phyloP scores from a whole-genome alignment of 208 protist species.

The Crithidia brevicula region DNA sequence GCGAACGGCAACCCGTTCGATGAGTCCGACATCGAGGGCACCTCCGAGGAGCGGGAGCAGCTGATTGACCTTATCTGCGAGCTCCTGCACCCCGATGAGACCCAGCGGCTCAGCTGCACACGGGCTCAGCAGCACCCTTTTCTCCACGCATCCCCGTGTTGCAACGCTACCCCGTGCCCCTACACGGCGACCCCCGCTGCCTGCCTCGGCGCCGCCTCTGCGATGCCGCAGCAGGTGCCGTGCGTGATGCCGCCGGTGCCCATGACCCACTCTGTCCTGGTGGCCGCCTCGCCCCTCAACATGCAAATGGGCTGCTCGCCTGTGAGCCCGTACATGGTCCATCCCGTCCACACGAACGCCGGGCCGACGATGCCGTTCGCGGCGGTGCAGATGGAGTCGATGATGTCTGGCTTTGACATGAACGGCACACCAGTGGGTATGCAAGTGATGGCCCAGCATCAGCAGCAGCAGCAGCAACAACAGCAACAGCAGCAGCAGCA shows the following conservation, averaged over 20 bases:
- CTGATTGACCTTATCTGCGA: conserved; percentile 72
- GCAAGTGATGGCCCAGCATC: conserved; percentile 2
- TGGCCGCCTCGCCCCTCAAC: conserved; percentile 24
- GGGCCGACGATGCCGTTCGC: conserved; percentile 20
- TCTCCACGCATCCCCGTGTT: conserved; percentile 10
- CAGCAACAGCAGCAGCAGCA: conserved; percentile 20
- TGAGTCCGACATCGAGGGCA: conserved; percentile 29
- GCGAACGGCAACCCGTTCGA: conserved; percentile 27
- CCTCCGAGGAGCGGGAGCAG: conserved; percentile 39
- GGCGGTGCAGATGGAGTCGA: conserved; percentile 12
- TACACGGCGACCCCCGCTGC: conserved; percentile 17
- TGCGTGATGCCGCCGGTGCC: conserved; percentile 29
- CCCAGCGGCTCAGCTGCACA: conserved; percentile 58
- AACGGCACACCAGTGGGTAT: conserved; percentile 14
- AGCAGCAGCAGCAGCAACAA: conserved; percentile 15
- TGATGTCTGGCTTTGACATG: conserved; percentile 24
- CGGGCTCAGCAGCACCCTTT: conserved; percentile 76
- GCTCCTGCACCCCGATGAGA: conserved; percentile 75
- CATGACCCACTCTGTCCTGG: conserved; percentile 17
- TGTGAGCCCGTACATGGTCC: conserved; percentile 27
- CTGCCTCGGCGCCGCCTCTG: conserved; percentile 11
- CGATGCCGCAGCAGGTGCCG: conserved; percentile 22
- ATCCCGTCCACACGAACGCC: conserved; percentile 21
- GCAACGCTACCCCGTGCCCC: conserved; percentile 22
- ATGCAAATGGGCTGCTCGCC: conserved; percentile 32